A percentile compares a stretch with the other conserved stretches of the same genome.
Conservation (phyloP, 2,329 filamentous ascomycete species). For the Cyclaneusma minus region DNA sequence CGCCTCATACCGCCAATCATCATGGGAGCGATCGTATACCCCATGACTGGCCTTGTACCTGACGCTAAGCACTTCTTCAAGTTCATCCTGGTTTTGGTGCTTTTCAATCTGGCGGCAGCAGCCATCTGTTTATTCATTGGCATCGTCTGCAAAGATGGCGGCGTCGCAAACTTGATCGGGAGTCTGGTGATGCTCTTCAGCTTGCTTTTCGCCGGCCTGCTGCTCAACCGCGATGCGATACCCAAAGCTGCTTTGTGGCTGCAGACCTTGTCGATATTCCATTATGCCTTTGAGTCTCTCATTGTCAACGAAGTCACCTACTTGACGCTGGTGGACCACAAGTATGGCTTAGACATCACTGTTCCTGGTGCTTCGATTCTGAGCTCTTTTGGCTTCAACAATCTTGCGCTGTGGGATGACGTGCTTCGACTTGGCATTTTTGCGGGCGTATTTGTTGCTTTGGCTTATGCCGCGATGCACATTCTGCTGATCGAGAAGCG, state of each 20-base stretch:
- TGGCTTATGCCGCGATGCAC: constrained; percentile 90
- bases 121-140: constrained; percentile 93
- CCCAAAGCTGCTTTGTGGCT: constrained; percentile 76
- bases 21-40: constrained; percentile 91
- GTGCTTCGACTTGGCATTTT: constrained; percentile 70
- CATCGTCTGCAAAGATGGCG: constrained; percentile 80
- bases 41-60: constrained; percentile 87
- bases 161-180: constrained; percentile 85
- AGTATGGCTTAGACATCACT: constrained; percentile 92
- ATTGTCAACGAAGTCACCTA: constrained; percentile 95
- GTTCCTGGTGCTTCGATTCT: constrained; percentile 89
- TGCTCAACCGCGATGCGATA: constrained; percentile 90
- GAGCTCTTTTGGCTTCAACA: constrained; percentile 89
- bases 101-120: constrained; percentile 91
- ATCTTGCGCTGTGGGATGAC: constrained; percentile 72
- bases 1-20: constrained; percentile 86
- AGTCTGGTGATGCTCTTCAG: constrained; percentile 97
- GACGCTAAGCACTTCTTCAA: constrained; percentile 73
- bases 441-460: constrained; percentile 64
- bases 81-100: constrained; percentile 79
- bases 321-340: constrained; percentile 78
- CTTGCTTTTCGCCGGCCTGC: constrained; percentile 79
- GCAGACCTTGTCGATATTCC: constrained; percentile 90
- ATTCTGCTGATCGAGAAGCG: constrained; percentile 80
- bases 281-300: constrained; percentile 90